Evolutionary conservation across 2,329 filamentous ascomycete genomes (phyloP).

Genomic region (Neocucurbitaria cava): DNA sequence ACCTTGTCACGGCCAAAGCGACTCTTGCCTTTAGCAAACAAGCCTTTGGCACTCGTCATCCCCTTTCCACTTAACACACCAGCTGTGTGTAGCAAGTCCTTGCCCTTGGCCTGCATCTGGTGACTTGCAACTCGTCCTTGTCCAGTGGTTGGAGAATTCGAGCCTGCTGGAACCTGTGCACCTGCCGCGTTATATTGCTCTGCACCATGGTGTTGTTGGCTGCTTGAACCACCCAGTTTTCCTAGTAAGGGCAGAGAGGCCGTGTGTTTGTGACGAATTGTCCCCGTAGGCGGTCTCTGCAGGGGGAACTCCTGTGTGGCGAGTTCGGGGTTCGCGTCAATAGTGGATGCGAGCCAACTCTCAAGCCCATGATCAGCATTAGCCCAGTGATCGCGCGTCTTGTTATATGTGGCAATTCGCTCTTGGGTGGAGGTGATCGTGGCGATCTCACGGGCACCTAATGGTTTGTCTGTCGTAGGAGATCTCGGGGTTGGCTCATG

Average conservation of each 20-base stretch:
- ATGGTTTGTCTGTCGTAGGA: conserved; percentile 45
- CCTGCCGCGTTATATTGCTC: conserved; percentile 32
- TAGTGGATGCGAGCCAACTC: conserved; percentile 62
- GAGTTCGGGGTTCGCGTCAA: conserved; percentile 62
- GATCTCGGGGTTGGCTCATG: conserved; percentile 28
- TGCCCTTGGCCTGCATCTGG: conserved; percentile 78
- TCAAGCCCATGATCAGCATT: conserved; percentile 76
- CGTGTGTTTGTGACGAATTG: conserved; percentile 44
- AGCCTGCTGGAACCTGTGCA: conserved; percentile 36
- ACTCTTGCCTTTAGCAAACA: conserved; percentile 89
- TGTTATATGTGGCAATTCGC: conserved; percentile 75
- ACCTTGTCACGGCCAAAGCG: conserved; percentile 85
- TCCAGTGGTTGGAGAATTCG: conserved; percentile 27
- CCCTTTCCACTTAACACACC: conserved; percentile 73
- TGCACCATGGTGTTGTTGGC: conserved; percentile 15
- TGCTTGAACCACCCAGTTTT: conserved; percentile 37
- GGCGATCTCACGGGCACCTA: conserved; percentile 78
- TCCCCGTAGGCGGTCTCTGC: conserved; percentile 35
- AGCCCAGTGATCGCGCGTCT: conserved; percentile 74
- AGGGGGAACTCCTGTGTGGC: conserved; percentile 35
- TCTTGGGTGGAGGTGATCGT: conserved; percentile 69
- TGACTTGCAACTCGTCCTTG: conserved; percentile 30
- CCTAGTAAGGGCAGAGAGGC: conserved; percentile 48
- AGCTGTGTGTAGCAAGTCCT: conserved; percentile 85
- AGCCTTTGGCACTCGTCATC: conserved; percentile 83